Evolutionary conservation across 2,329 filamentous ascomycete species (phyloP).

Genomic region (Botrytis byssoidea): DNA sequence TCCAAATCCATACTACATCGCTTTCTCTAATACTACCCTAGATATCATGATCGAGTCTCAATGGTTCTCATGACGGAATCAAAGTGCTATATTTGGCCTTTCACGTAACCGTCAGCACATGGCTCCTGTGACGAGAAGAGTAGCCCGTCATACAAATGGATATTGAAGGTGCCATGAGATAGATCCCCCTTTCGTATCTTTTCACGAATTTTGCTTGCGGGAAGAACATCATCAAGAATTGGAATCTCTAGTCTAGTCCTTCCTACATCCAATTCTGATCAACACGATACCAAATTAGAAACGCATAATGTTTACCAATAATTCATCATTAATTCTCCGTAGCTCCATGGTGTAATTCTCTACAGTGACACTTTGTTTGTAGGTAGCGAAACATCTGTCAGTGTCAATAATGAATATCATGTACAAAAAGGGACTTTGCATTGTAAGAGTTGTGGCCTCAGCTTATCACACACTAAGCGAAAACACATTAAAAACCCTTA

Average conservation of each 20-base stretch:
- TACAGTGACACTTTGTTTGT: background rate
- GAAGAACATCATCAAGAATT: background rate
- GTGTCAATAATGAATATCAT: background rate
- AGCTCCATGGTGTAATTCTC: conserved; percentile 3
- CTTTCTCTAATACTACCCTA: background rate
- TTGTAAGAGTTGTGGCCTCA: too few species aligned
- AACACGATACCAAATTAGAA: background rate
- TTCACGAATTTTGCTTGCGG: background rate
- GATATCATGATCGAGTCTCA: background rate
- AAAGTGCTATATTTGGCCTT: conserved; percentile 4
- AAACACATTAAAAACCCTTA: too few species aligned
- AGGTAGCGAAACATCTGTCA: background rate
- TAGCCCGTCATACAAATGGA: background rate
- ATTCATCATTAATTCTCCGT: conserved; percentile 10
- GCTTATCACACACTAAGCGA: too few species aligned
- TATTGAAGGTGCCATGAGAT: conserved; percentile 1
- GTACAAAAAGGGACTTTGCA: background rate
- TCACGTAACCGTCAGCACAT: background rate
- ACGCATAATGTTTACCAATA: background rate
- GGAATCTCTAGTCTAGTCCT: background rate
- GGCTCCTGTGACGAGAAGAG: background rate
- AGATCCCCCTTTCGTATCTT: conserved; percentile 1
- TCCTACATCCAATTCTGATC: background rate
- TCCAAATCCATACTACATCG: background rate
- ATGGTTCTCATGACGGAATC: background rate